These are phyloP conservation scores for Psophocarpus tetragonolobus DNA, from an alignment of 306 rosid genomes.

Conservation along the genomic window DNA sequence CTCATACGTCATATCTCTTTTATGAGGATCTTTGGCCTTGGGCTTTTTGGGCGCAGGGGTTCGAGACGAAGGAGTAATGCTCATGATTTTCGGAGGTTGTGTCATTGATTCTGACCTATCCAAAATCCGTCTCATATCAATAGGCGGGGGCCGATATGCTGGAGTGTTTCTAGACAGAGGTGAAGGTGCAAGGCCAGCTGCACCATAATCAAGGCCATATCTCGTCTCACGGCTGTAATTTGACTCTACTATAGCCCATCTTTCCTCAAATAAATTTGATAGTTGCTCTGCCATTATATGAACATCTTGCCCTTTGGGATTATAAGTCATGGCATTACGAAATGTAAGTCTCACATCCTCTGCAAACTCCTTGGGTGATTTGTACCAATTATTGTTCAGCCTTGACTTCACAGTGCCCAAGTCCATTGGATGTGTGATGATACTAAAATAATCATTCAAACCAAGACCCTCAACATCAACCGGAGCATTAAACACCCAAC, in stretches of 20 bases:
- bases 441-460: constrained; percentile 80
- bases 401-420: constrained; percentile 80
- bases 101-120: constrained; percentile 75
- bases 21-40: constrained; percentile 87
- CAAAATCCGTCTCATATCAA: constrained; percentile 80
- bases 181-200: constrained; percentile 54
- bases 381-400: constrained; percentile 91
- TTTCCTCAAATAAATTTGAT: constrained; percentile 70
- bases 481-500: constrained; percentile 91
- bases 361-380: constrained; percentile 92
- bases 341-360: constrained; percentile 98
- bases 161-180: constrained; percentile 68
- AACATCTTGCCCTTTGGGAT: constrained; percentile 92
- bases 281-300: constrained; percentile 93
- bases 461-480: constrained; percentile 83
- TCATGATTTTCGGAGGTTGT: constrained; percentile 51
- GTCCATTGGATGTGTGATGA: constrained; percentile 90
- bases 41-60: constrained; percentile 97
- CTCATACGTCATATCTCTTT: constrained; percentile 91
- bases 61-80: constrained; percentile 63
- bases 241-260: constrained; percentile 89
- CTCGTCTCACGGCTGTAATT: constrained; percentile 76
- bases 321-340: constrained; percentile 86
- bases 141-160: constrained; percentile 60
- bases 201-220: constrained; percentile 57